phyloP scores from a whole-genome alignment of 495 filamentous ascomycete genomes.

The Trypethelium eluteriae region DNA sequence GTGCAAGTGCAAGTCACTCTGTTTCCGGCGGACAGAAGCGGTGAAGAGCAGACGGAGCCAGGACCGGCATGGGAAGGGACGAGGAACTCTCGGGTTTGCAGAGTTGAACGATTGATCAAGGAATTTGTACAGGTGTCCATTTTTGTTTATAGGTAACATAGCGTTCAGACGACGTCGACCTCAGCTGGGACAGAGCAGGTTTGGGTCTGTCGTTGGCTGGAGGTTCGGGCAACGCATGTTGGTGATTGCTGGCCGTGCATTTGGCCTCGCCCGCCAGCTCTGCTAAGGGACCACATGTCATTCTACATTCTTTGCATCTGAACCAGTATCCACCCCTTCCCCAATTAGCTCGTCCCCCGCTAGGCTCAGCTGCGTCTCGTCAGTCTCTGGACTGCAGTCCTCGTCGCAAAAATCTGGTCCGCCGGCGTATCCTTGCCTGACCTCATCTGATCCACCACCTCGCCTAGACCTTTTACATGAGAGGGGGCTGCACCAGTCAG shows the following conservation, averaged over 20 bases:
- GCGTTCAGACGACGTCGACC: neutral
- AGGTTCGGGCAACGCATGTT: neutral
- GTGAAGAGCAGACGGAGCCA: slow-evolving; percentile 1
- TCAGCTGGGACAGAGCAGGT: neutral
- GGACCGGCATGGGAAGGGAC: neutral
- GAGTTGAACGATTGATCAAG: neutral
- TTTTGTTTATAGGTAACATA: neutral
- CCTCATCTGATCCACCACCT: slow-evolving; percentile 5
- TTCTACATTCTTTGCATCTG: slow-evolving; percentile 2
- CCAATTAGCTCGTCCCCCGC: neutral
- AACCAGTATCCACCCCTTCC: neutral
- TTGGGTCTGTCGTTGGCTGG: neutral
- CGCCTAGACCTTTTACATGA: slow-evolving; percentile 16
- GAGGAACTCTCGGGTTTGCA: too few species aligned
- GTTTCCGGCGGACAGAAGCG: slow-evolving; percentile 2
- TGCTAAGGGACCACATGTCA: neutral
- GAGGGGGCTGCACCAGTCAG: slow-evolving; percentile 44
- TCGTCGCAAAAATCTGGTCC: neutral
- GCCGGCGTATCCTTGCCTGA: neutral
- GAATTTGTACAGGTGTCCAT: neutral
- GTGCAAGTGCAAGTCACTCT: neutral
- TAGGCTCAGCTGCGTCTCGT: neutral
- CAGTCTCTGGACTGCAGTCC: neutral
- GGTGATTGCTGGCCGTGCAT: neutral
- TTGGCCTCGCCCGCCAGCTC: neutral